Evolutionary conservation across 139 green algal genomes (phyloP), one percentile per base, ranked within the genome.

Genomic region (Chlamydomonas asymmetrica): DNA sequence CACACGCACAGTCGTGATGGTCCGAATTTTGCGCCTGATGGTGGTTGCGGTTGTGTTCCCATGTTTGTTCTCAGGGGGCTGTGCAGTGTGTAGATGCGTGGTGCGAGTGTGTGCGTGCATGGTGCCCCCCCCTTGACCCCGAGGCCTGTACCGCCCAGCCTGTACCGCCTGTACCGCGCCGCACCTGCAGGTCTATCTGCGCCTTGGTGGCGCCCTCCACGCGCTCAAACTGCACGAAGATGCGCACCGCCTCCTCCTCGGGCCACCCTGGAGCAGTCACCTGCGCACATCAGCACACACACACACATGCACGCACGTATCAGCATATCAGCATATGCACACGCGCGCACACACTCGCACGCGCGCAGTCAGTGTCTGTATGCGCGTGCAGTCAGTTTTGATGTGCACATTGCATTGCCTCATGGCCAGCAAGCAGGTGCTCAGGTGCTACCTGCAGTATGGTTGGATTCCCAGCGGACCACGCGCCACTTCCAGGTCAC

Each of bases 141-240:
- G 29, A 39, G 22, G 56, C 27, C 56, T 7, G 6, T 6, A 10
- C 56, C n/a, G 27, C 9, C 22, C 23, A 8, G 29, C 23, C 8
- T 39, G 5, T 16, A 5, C n/a, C 5, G 29, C 56, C 27, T 22
- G 5, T 31, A 20, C 20, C 31, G 16, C 34, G 5, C 0, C 92
- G 63, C 18, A 87, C 88, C 32, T 90, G 82, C 34, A 98, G 72
- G 59, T 96, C 93, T 3, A 94, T 66, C 9, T 92, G 56, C 4
- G 88, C 87, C 81, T 94, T 92, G n/a, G 80, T 94, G 10, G 94
- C 88, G 25, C 75, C 73, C 70, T 97, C 93, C 35, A 68, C 41
- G 0, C 87, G 71, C 8, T 94, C 88, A 89, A 98, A 98, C 78
- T 97, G 73, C 39, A 97, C 79, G 80, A 97, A 97, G 37, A 97